Evolutionary conservation across 805 yeast genomes (phyloP), one percentile per base, ranked within the genome.

Genomic region (Kluyveromyces nonfermentans): DNA sequence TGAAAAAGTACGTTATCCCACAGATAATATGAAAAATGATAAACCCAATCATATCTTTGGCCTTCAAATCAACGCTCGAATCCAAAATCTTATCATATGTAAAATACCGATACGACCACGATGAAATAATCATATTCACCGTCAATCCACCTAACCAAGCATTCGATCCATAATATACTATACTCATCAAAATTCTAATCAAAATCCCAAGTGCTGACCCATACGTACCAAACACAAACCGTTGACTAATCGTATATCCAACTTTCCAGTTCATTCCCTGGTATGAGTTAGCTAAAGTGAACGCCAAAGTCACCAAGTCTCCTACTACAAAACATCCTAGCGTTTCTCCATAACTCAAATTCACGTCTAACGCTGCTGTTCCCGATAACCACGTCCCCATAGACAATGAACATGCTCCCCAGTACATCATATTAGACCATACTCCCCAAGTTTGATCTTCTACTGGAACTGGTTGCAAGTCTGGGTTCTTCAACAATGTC

Each of bases 221-320:
- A 42, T 57, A 61, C 15, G 70, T 65, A 17, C 77, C 77, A 54
- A 71, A 73, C 1, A 67, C 63, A 25, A 71, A 60, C 54, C 77
- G 58, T 50, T 69, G 75, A 7, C 68, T 59, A 17, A 72, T 42
- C 1, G 77, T 69, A 47, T 63, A 72, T 7, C 75, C 75, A 35
- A 71, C 65, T 53, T 73, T 77, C 61, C 69, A 74, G 36, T 71
- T 68, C n/a, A 59, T 53, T 34, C 80, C 80, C 1, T 72, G 75
- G 36, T 62, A 65, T 15, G 74, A 68, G 50, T 72, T 73, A 12
- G 72, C 64, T 22, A 70, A 49, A 15, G 78, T 71, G 43, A 68
- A 64, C 5, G 60, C 14, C 32, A 70, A 57, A n/a, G 75, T 71
- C n/a, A 75, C 46, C 7, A 69, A 47, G 53, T 73, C 74, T 22